Conservation (phyloP, 805 yeast species). For the Yarrowia sp. region DNA sequence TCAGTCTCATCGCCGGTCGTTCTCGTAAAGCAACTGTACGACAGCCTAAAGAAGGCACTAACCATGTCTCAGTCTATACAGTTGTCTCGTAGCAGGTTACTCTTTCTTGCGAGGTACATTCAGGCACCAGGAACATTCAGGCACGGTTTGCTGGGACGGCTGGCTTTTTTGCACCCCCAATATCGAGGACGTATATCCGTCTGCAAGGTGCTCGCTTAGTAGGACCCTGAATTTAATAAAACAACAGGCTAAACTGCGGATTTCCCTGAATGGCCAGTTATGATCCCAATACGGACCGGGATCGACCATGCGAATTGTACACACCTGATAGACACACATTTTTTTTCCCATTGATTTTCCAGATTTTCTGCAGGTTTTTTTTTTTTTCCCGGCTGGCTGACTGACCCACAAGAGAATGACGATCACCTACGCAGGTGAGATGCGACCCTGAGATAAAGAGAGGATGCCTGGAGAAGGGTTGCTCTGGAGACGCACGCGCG, state of each 20-base stretch:
- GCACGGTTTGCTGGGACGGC: background rate
- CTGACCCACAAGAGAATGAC: conserved; percentile 3
- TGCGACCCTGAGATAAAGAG: background rate
- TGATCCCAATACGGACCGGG: too few species aligned
- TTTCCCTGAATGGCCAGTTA: too few species aligned
- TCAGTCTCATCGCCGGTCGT: too few species aligned
- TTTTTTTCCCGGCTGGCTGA: background rate
- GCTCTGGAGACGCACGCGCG: background rate
- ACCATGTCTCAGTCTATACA: background rate
- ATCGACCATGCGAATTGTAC: too few species aligned
- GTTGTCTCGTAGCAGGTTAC: background rate
- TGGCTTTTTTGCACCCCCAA: background rate
- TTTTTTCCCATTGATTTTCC: too few species aligned
- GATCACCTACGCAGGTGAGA: background rate
- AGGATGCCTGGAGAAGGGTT: background rate
- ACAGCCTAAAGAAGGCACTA: background rate
- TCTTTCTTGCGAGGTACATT: background rate
- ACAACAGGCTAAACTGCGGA: too few species aligned
- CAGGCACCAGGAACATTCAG: conserved; percentile 4
- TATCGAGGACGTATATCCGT: background rate
- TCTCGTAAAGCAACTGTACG: background rate
- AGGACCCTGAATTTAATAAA: background rate
- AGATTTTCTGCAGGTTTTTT: too few species aligned
- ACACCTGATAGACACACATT: too few species aligned
- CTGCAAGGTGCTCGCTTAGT: background rate